These are phyloP conservation scores for Podosphaera fusca DNA, from an alignment of 2,329 filamentous ascomycete genomes.

Conservation along the genomic window DNA sequence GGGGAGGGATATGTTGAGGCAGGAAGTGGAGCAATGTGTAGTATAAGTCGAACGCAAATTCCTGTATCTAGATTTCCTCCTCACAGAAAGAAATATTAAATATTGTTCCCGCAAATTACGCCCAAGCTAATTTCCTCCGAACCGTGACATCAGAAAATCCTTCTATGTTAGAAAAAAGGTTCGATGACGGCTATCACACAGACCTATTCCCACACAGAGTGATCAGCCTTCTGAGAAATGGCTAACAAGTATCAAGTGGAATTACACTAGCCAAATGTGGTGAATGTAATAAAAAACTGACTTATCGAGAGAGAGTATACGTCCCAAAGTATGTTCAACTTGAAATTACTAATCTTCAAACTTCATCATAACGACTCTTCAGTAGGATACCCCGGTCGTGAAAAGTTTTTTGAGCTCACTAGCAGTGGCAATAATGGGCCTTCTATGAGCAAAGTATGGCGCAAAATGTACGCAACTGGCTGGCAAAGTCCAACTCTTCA, in stretches of 20 bases:
- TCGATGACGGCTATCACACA: neutral
- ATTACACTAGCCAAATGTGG: neutral
- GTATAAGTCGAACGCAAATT: no score
- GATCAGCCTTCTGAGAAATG: neutral
- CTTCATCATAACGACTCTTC: neutral
- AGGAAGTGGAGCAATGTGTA: no score
- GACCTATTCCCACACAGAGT: neutral
- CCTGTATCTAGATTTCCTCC: no score
- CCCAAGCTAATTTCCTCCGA: no score
- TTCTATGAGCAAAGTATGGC: no score
- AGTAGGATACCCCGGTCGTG: neutral
- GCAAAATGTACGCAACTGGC: no score
- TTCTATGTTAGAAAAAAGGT: no score
- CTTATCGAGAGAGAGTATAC: neutral
- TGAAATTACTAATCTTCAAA: neutral
- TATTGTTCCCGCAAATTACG: no score
- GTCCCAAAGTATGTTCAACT: neutral
- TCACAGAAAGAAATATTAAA: no score
- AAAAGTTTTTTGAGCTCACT: neutral
- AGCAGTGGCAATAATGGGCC: neutral
- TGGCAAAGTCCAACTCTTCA: no score
- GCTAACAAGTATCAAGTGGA: neutral
- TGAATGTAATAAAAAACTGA: neutral
- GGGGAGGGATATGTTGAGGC: no score
- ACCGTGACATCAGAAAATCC: no score